Evolutionary conservation across 2,329 filamentous ascomycete species (phyloP).

Genomic region (Ophiosphaerella herpotricha): DNA sequence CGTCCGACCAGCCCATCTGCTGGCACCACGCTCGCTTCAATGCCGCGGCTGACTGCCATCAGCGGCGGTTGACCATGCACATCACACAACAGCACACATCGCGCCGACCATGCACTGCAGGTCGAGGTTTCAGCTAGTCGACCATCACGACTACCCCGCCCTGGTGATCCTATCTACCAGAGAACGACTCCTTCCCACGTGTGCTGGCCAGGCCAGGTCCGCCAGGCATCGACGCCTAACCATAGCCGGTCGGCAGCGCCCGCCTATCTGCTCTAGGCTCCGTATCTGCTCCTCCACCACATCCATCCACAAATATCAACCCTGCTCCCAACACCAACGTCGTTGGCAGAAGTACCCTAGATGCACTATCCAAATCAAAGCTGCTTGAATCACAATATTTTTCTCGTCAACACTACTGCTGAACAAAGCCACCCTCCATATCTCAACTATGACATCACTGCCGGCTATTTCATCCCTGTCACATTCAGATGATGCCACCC

Average conservation of each 20-base stretch:
- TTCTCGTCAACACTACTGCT: neutral
- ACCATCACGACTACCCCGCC: constrained; percentile 4
- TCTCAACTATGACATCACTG: constrained; percentile 49
- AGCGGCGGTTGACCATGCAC: no score
- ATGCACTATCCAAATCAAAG: neutral
- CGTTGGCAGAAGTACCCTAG: no score
- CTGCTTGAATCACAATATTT: neutral
- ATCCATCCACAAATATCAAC: no score
- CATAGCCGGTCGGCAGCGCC: constrained; percentile 34
- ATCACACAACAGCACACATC: no score
- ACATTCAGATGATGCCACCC: constrained; percentile 58
- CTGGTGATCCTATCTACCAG: neutral
- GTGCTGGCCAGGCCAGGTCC: no score
- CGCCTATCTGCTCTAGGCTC: constrained; percentile 15
- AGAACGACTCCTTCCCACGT: constrained; percentile 10
- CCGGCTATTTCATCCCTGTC: constrained; percentile 64
- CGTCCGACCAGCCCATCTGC: no score
- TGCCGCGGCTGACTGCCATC: no score
- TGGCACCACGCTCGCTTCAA: no score
- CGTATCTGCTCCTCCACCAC: no score
- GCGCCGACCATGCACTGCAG: no score
- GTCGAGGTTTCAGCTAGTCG: no score
- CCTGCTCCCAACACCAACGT: no score
- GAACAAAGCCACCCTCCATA: constrained; percentile 1
- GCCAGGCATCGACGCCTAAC: neutral